Conservation (phyloP, 805 yeast genomes). For the Ogataea haglerorum region DNA sequence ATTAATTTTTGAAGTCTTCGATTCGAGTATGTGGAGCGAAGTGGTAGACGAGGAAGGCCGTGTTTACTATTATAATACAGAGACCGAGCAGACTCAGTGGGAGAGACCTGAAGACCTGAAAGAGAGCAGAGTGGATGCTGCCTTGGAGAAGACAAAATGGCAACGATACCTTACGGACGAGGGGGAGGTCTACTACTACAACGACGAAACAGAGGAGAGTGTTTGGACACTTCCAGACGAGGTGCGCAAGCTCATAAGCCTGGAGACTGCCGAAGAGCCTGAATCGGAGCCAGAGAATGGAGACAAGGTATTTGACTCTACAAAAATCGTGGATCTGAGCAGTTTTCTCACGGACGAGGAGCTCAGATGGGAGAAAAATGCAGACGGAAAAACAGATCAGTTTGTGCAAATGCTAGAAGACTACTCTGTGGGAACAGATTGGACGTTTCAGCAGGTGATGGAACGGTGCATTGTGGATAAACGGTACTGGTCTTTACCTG, state of each 20-base stretch:
- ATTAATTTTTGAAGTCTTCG: background rate
- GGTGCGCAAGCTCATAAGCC: conserved; percentile 23
- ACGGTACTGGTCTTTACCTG: conserved; percentile 64
- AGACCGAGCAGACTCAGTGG: conserved; percentile 74
- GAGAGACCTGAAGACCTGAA: conserved; percentile 62
- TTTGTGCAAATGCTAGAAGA: conserved; percentile 54
- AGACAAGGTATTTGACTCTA: conserved; percentile 8
- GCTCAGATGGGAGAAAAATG: background rate
- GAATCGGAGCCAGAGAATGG: conserved; percentile 14
- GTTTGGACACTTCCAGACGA: conserved; percentile 78
- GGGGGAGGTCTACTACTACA: conserved; percentile 69
- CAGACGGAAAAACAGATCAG: conserved; percentile 20
- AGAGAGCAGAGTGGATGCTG: conserved; percentile 36
- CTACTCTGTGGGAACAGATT: conserved; percentile 60
- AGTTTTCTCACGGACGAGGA: conserved; percentile 7
- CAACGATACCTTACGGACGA: conserved; percentile 45
- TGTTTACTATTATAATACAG: conserved; percentile 64
- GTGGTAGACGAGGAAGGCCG: conserved; percentile 63
- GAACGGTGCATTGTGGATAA: conserved; percentile 53
- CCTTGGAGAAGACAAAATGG: conserved; percentile 53
- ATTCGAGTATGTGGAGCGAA: conserved; percentile 52
- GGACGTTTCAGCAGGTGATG: conserved; percentile 72
- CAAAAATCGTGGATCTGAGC: conserved; percentile 10
- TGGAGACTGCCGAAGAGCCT: conserved; percentile 9
- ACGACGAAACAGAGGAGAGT: conserved; percentile 58